Conservation (phyloP, 164 flowering plant species). For the Santalum album region DNA sequence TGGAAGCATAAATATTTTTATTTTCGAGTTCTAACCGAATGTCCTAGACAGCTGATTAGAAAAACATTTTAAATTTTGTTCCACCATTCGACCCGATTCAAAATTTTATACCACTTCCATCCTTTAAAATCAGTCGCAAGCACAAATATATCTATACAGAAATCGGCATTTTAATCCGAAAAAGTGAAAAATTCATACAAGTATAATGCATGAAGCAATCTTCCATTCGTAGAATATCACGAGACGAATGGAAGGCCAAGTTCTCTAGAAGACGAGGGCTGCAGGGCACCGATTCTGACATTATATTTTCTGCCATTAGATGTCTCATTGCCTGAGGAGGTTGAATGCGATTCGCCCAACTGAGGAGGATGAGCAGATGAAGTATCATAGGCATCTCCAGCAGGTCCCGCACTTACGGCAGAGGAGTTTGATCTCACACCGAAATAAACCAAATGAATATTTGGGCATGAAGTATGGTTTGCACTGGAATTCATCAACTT, state of each 20-base stretch:
- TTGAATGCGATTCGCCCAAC: conserved; percentile 32
- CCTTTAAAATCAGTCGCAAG: too few relatives aligned
- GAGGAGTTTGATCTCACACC: conserved; percentile 60
- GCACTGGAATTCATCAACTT: conserved; percentile 58
- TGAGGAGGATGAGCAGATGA: conserved; percentile 23
- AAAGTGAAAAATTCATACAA: too few relatives aligned
- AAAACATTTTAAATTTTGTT: too few relatives aligned
- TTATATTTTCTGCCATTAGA: conserved; percentile 43
- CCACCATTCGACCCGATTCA: too few relatives aligned
- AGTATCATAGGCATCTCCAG: conserved; percentile 55
- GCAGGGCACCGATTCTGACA: conserved; percentile 58
- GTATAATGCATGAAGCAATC: too few relatives aligned
- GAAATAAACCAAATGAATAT: conserved; percentile 59
- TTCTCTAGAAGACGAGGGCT: conserved; percentile 49
- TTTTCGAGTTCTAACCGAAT: too few relatives aligned
- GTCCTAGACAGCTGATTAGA: too few relatives aligned
- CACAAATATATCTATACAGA: too few relatives aligned
- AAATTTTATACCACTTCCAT: too few relatives aligned
- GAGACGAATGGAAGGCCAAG: conserved; percentile 28
- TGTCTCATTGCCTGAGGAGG: conserved; percentile 19
- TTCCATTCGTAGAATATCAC: too few relatives aligned
- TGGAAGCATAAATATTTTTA: too few relatives aligned
- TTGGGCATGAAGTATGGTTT: conserved; percentile 55
- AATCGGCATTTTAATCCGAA: too few relatives aligned
- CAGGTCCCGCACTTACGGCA: conserved; percentile 80